Conservation (phyloP, 768 basidiomycete species). For the Boletus coccyginus region DNA sequence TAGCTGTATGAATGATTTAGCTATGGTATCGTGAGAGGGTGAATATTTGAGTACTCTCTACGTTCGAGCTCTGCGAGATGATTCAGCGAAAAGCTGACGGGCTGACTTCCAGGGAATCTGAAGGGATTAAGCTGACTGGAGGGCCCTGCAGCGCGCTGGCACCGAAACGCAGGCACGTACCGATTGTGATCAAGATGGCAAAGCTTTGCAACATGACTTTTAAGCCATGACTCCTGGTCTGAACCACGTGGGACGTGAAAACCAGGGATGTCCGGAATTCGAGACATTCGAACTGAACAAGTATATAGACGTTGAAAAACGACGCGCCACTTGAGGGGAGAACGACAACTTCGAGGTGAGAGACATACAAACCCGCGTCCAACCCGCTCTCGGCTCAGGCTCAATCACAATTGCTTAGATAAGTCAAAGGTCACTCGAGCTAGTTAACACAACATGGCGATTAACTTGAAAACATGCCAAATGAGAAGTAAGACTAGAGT, state of each 20-base stretch:
- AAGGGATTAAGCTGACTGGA: constrained; percentile 4
- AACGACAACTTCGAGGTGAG: background rate
- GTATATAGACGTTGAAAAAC: background rate
- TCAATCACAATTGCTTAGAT: constrained; percentile 16
- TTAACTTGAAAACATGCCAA: constrained; percentile 18
- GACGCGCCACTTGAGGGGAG: background rate
- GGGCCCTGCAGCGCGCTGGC: background rate
- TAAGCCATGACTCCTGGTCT: constrained; percentile 66
- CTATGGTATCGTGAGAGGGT: background rate
- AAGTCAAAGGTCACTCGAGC: constrained; percentile 9
- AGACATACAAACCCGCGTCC: background rate
- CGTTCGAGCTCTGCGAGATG: constrained; percentile 76
- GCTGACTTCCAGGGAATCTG: constrained; percentile 96
- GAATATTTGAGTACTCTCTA: constrained; percentile 58
- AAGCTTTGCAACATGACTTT: constrained; percentile 55
- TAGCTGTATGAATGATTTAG: constrained; percentile 53
- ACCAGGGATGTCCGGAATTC: constrained; percentile 74
- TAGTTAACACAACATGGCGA: constrained; percentile 13
- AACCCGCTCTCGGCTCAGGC: background rate
- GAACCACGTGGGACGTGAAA: constrained; percentile 50
- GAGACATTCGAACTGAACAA: constrained; percentile 37
- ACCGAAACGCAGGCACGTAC: constrained; percentile 36
- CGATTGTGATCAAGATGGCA: constrained; percentile 65
- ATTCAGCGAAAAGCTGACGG: constrained; percentile 77
- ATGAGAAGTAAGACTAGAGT: constrained; percentile 19